Evolutionary conservation across 352 stramenopile genomes (phyloP), one percentile per base, ranked within the genome.

Genomic region (Globisporangium cederbergense): DNA sequence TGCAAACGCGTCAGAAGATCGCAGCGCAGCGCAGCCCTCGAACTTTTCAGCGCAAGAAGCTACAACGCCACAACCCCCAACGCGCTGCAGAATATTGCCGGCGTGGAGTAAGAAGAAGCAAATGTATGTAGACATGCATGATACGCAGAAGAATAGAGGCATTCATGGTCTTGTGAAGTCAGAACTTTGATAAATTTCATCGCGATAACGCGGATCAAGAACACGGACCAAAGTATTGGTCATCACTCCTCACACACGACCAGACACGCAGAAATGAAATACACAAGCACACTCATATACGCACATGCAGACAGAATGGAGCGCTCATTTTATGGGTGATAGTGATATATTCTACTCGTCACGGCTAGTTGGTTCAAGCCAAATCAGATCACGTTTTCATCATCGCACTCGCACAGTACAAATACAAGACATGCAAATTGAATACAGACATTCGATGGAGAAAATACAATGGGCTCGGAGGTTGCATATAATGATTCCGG

Each of bases 261-360:
- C 25, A 7, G 30, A 55, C 20, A 34, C 13, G 14, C 16, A 40
- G 2, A n/a, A 2, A 36, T 32, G 0, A 4, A 20, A 59, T 3
- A 59, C 42, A 78, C 62, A 75, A 22, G 71, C 38, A 71, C 25
- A 67, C 40, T 61, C n/a, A 65, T 20, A 72, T 22, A 61, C 20
- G 67, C 4, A 40, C 28, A 70, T 45, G 57, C 40, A 60, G 3
- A 68, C 47, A 63, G 55, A 59, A 34, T 60, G 66, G 68, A 89
- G 79, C 69, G 86, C 86, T 95, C 86, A 95, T 90, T 91, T 93
- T 93, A 95, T 95, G 86, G 86, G 86, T 95, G 86, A 95, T 95
- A 93, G 84, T 95, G 84, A 90, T 93, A 91, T 85, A 86, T 93
- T 92, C 67, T 75, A 91, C 59, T 92, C 86, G 80, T 90, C 86